phyloP scores from a whole-genome alignment of 495 filamentous ascomycete genomes.

The Penicillium simplicissimum region DNA sequence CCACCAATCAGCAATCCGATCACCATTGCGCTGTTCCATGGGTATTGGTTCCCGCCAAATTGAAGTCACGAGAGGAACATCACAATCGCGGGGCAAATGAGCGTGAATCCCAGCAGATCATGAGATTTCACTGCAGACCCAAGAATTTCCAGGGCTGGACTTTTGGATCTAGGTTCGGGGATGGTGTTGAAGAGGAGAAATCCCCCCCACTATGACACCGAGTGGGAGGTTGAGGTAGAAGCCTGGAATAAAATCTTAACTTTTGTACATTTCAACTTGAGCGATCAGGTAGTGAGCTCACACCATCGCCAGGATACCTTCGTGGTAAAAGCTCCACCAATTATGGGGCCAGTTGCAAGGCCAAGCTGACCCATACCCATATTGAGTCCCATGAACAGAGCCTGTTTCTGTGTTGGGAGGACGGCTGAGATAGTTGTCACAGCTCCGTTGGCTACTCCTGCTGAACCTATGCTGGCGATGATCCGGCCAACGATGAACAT shows the following conservation, averaged over 20 bases:
- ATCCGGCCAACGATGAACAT: constrained; percentile 78
- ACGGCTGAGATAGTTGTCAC: constrained; percentile 21
- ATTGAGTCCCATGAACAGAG: constrained; percentile 25
- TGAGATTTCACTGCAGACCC: constrained; percentile 13
- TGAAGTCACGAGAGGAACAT: constrained; percentile 68
- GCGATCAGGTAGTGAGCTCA: constrained; percentile 9
- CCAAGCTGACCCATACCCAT: constrained; percentile 30
- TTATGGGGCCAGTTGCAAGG: constrained; percentile 30
- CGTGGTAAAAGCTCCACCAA: constrained; percentile 35
- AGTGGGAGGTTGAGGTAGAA: constrained; percentile 27
- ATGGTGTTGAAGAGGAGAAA: constrained; percentile 23
- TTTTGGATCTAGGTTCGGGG: constrained; percentile 12
- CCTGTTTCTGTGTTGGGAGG: constrained; percentile 22
- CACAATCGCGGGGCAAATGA: constrained; percentile 46
- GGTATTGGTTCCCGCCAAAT: constrained; percentile 66
- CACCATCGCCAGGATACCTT: constrained; percentile 39
- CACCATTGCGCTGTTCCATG: constrained; percentile 57
- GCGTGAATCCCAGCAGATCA: constrained; percentile 21
- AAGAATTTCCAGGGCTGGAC: constrained; percentile 6
- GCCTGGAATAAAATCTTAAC: constrained; percentile 11
- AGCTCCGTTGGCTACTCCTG: constrained; percentile 47
- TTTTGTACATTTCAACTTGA: neutral
- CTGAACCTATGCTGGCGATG: constrained; percentile 72
- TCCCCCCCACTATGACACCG: constrained; percentile 19
- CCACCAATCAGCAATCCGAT: constrained; percentile 64